Base-by-base conservation (phyloP, 495 filamentous ascomycete genomes). In the Aspergillus coremiiformis region DNA sequence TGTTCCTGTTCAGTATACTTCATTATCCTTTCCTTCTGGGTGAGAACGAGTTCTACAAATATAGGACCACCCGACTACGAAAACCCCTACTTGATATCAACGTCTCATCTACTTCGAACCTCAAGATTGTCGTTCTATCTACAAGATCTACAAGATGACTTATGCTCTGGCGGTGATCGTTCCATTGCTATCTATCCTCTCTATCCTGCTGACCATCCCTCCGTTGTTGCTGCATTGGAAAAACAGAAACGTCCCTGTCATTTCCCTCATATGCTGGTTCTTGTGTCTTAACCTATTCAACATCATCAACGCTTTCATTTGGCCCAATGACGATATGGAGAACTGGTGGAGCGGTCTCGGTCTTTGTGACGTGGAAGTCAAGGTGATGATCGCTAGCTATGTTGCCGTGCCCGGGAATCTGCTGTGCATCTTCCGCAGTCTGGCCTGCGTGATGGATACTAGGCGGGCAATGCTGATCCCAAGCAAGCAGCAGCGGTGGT, bases 281-380 rank as follows among this genome's bases (percentile, higher is more conserved):
- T 64, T 82, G 19, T 17, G 87, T 9, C 62, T 82, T 60, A 90
- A 92, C 64, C 6, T 85, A 19, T 74, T 83, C 65, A 84, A 77
- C 56, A 78, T 87, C 56, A 60, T 87, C 74, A 96, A 96, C 64
- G 75, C 87, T 9, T 60, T 93, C 33, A 78, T 95, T 49, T 98
- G 93, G 93, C 80, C 79, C 21, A 80, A 75, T 14, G 83, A 93
- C 63, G 73, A 92, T 56, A 70, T 83, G 33, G 58, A 62, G 0
- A 64, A 58, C 5, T 91, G 86, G 84, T 97, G 78, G 76, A 71
- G 78, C 49, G 93, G 93, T 19, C 60, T 70, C 4, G 85, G 82
- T 1, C 81, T 90, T 53, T 98, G 93, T 62, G 93, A 98, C 66
- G 63, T 96, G 22, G 78, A 95, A 64, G 76, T 80, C 45, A 89